Evolutionary conservation across 1,284 basidiomycete genomes (phyloP).

Genomic region (Wolfiporia cocos): DNA sequence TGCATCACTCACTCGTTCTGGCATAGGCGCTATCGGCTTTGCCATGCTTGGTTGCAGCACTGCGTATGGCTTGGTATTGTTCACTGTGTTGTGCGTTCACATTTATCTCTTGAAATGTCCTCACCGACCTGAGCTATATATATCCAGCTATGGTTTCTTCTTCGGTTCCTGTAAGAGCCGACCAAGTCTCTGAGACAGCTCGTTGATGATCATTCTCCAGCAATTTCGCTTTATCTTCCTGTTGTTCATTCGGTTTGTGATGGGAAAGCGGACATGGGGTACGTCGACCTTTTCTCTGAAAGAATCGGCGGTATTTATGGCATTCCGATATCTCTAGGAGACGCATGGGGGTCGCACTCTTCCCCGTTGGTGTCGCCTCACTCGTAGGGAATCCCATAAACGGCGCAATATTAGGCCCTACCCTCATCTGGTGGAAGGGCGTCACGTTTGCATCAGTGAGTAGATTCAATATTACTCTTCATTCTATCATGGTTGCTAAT

Average conservation of each 20-base stretch:
- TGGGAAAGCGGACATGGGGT: neutral
- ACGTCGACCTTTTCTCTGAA: neutral
- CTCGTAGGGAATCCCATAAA: constrained; percentile 13
- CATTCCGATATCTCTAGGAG: constrained; percentile 1
- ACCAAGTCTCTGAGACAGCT: no score
- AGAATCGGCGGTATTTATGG: neutral
- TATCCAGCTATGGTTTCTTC: constrained; percentile 20
- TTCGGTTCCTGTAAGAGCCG: constrained; percentile 12
- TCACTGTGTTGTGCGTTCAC: constrained; percentile 11
- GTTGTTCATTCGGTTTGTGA: constrained; percentile 1
- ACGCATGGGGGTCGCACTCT: constrained; percentile 11
- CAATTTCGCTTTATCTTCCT: constrained; percentile 5
- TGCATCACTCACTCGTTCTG: neutral
- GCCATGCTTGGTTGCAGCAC: no score
- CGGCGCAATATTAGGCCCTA: constrained; percentile 13
- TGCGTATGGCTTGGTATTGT: constrained; percentile 16
- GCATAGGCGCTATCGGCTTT: constrained; percentile 16
- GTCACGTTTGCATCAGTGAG: constrained; percentile 10
- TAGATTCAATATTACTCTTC: neutral
- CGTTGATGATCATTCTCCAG: neutral
- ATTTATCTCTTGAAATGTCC: neutral
- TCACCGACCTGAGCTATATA: no score
- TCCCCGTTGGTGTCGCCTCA: constrained; percentile 7
- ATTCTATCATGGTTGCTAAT: neutral
- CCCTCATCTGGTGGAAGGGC: constrained; percentile 11